A percentile compares a stretch with the other conserved stretches of the same genome.
Conservation (phyloP, 2,329 filamentous ascomycete genomes). For the Achaetomium macrosporum region DNA sequence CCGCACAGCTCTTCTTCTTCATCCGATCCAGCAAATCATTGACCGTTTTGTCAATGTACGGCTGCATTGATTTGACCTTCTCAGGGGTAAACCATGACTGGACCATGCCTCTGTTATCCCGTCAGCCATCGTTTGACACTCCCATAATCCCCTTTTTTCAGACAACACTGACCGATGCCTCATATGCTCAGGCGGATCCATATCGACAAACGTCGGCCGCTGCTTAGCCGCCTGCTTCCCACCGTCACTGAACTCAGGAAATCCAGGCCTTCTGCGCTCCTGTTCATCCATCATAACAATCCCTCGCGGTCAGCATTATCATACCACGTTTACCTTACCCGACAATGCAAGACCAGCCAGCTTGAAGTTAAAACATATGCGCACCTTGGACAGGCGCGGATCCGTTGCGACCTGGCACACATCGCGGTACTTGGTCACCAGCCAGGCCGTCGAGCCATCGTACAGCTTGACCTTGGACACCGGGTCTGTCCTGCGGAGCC, state of each 20-base stretch:
- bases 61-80: slow-evolving; percentile 35
- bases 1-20: slow-evolving; percentile 31
- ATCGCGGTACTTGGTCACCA: slow-evolving; percentile 43
- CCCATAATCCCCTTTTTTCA: not conserved
- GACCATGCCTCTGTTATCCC: slow-evolving; percentile 36
- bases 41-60: slow-evolving; percentile 42
- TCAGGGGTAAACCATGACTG: slow-evolving; percentile 37
- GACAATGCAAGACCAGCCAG: not conserved
- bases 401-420: slow-evolving; percentile 40
- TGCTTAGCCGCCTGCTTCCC: slow-evolving; percentile 44
- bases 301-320: not conserved
- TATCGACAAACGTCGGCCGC: slow-evolving; percentile 45
- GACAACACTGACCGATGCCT: slow-evolving; percentile 32
- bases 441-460: slow-evolving; percentile 42
- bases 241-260: slow-evolving; percentile 42
- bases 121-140: not conserved
- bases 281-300: slow-evolving; percentile 13
- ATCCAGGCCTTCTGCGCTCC: slow-evolving; percentile 38
- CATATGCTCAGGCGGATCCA: slow-evolving; percentile 45
- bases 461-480: slow-evolving; percentile 42
- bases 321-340: too few relatives aligned
- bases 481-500: slow-evolving; percentile 37
- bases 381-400: slow-evolving; percentile 41
- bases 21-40: slow-evolving; percentile 38
- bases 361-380: not conserved